These are phyloP conservation scores for Backusella psychrophila DNA, from an alignment of 192 early-diverging fungal genomes.

Conservation along the genomic window DNA sequence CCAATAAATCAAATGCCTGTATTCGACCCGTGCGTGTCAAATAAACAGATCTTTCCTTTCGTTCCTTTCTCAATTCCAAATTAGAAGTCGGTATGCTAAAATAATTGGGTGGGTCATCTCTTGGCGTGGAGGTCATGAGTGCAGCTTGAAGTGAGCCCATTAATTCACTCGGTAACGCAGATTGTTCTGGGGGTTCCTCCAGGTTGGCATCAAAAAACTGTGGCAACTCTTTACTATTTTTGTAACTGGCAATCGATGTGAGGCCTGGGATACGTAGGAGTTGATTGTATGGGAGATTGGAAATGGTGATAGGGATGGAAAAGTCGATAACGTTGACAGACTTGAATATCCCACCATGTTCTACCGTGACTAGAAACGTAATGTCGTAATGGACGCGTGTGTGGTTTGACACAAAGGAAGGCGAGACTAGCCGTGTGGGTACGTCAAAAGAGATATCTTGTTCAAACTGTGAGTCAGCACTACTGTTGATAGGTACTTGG, in stretches of 20 bases:
- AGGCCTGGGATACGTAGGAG: slow-evolving; percentile 28
- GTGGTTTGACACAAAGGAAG: slow-evolving; percentile 38
- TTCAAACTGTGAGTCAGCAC: neutral
- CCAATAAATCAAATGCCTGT: slow-evolving; percentile 21
- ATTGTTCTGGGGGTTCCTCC: slow-evolving; percentile 32
- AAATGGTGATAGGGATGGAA: slow-evolving; percentile 37
- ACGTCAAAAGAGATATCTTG: slow-evolving; percentile 29
- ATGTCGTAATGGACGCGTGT: slow-evolving; percentile 43
- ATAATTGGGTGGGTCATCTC: slow-evolving; percentile 34
- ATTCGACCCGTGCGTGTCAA: slow-evolving; percentile 14
- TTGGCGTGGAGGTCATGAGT: slow-evolving; percentile 2
- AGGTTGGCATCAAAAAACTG: slow-evolving; percentile 35
- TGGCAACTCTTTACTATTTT: slow-evolving; percentile 22
- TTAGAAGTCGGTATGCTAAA: slow-evolving; percentile 26
- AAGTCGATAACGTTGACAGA: slow-evolving; percentile 32
- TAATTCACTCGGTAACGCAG: slow-evolving; percentile 9
- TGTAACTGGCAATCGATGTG: slow-evolving; percentile 26
- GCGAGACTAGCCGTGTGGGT: slow-evolving; percentile 41
- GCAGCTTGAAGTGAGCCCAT: slow-evolving; percentile 18
- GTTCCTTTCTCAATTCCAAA: slow-evolving; percentile 30
- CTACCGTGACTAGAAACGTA: slow-evolving; percentile 26
- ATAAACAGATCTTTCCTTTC: slow-evolving; percentile 30
- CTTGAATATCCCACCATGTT: slow-evolving; percentile 37
- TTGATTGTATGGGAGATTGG: slow-evolving; percentile 39
- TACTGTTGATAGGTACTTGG: neutral